A percentile compares a stretch with the other conserved stretches of the same genome.
These are phyloP conservation scores for Solanum piurae DNA, from an alignment of 257 asterid genomes.

Conservation along the genomic window DNA sequence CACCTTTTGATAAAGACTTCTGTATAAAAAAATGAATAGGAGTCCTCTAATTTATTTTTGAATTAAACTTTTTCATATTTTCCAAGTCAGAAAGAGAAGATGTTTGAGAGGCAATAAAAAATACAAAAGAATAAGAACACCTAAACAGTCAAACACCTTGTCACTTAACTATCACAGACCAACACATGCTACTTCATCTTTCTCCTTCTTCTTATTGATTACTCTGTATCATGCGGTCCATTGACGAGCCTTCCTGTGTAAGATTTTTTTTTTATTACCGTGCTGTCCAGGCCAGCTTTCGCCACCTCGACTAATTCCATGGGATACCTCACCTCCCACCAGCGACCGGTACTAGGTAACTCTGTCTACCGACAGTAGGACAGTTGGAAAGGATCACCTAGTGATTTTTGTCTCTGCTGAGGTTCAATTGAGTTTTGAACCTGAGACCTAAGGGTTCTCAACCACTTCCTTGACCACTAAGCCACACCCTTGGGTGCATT, in stretches of 20 bases:
- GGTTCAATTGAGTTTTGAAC: too few relatives aligned
- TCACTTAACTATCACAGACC: background rate
- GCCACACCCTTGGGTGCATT: too few relatives aligned
- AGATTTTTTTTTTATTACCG: background rate
- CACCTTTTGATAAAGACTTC: background rate
- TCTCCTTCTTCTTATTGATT: background rate
- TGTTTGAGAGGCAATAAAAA: background rate
- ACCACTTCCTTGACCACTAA: too few relatives aligned
- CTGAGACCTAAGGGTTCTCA: too few relatives aligned
- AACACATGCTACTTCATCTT: background rate
- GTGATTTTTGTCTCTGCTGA: too few relatives aligned
- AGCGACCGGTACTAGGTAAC: too few relatives aligned
- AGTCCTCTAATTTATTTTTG: background rate
- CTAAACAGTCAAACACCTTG: background rate
- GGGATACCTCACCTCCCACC: too few relatives aligned
- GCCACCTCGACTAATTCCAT: too few relatives aligned
- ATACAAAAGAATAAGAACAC: background rate
- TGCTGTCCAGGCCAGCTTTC: too few relatives aligned
- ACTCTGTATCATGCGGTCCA: background rate
- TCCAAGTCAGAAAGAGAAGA: background rate
- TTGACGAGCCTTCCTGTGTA: background rate
- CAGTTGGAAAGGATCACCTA: too few relatives aligned
- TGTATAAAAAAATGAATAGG: background rate
- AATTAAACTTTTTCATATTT: background rate
- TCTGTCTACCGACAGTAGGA: too few relatives aligned